A percentile compares a stretch with the other conserved stretches of the same genome.
phyloP scores from a whole-genome alignment of 2,329 filamentous ascomycete species.

The Diaporthe helianthi region DNA sequence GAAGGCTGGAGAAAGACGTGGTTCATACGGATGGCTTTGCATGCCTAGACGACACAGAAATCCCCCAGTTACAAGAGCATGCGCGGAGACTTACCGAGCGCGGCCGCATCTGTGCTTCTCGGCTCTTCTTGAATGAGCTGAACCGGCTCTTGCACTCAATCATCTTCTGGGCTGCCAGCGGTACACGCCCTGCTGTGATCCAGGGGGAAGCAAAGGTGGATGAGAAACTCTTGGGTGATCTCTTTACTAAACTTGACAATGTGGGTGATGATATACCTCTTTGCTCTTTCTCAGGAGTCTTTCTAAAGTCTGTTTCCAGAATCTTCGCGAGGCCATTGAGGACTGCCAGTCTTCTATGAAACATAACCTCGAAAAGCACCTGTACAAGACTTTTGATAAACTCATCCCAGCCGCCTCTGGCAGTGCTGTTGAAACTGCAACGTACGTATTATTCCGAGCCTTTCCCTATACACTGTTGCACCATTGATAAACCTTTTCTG shows the following conservation, averaged over 20 bases:
- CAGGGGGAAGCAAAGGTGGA: background rate
- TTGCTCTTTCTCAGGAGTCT: too few relatives aligned
- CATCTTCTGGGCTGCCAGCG: slow-evolving; percentile 47
- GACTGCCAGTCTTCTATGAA: background rate
- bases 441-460: background rate
- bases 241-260: background rate
- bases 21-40: slow-evolving; percentile 58
- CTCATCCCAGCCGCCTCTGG: background rate
- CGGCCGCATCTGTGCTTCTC: slow-evolving; percentile 47
- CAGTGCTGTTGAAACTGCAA: slow-evolving; percentile 10
- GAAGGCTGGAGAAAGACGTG: slow-evolving; percentile 59
- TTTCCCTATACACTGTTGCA: background rate
- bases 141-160: slow-evolving; percentile 60
- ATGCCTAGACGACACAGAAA: slow-evolving; percentile 60
- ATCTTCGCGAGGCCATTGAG: background rate
- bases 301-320: background rate
- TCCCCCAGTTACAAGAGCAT: slow-evolving; percentile 65
- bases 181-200: background rate
- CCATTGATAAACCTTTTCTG: background rate
- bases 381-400: background rate
- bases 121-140: slow-evolving; percentile 58
- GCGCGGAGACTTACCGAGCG: slow-evolving; percentile 60
- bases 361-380: background rate
- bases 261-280: background rate
- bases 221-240: background rate